A percentile compares a stretch with the other conserved stretches of the same genome.
Conservation (phyloP, 164 flowering plant species). For the Macadamia tetraphylla region DNA sequence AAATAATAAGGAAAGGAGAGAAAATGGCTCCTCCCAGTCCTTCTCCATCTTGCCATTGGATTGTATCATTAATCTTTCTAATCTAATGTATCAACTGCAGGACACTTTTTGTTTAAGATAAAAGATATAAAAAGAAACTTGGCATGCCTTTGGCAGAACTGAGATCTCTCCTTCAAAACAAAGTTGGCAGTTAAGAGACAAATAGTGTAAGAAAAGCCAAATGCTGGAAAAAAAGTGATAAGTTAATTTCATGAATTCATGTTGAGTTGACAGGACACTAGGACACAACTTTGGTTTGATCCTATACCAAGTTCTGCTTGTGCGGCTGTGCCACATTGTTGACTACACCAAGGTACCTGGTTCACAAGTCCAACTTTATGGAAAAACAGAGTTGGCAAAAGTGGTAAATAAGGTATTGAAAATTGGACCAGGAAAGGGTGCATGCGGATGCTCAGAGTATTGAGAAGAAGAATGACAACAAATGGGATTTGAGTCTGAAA, state of each 20-base stretch:
- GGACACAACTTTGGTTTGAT: background rate
- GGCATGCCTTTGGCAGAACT: slow-evolving; percentile 46
- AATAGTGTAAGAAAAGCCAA: slow-evolving; percentile 8
- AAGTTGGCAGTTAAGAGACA: slow-evolving; percentile 45
- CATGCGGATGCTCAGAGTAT: no score
- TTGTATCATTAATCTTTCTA: background rate
- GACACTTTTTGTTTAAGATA: background rate
- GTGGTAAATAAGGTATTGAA: no score
- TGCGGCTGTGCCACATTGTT: no score
- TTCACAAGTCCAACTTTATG: no score
- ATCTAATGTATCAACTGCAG: background rate
- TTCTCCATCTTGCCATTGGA: background rate
- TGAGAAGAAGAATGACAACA: no score
- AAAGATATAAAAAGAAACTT: slow-evolving; percentile 38
- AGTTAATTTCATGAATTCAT: background rate
- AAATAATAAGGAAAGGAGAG: background rate
- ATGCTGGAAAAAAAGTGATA: background rate
- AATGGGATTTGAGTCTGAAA: no score
- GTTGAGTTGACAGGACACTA: background rate
- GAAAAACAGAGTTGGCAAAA: no score
- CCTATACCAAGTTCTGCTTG: no score
- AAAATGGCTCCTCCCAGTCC: background rate
- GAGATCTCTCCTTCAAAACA: slow-evolving; percentile 57
- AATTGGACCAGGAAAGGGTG: no score
- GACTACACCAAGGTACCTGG: no score